Evolutionary conservation across 768 basidiomycete genomes (phyloP).

Genomic region (Kwoniella bestiolae): DNA sequence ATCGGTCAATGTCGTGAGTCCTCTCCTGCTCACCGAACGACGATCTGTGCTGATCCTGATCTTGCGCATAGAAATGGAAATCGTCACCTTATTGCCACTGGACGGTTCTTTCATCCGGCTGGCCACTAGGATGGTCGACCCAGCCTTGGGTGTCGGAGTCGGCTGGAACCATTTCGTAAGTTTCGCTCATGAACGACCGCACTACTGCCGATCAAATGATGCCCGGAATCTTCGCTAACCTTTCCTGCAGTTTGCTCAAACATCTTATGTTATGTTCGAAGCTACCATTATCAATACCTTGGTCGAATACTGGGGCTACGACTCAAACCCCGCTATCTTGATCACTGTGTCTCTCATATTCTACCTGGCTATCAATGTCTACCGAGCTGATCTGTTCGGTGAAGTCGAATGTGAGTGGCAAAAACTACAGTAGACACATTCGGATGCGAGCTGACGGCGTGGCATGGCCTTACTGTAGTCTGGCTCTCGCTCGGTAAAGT

Average conservation of each 20-base stretch:
- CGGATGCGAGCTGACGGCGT: no score
- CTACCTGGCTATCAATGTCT: conserved; percentile 29
- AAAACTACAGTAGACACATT: neutral
- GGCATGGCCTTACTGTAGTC: no score
- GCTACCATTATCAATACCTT: conserved; percentile 33
- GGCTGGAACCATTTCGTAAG: conserved; percentile 28
- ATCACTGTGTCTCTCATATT: conserved; percentile 23
- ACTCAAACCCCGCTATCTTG: conserved; percentile 23
- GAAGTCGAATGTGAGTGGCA: conserved; percentile 29
- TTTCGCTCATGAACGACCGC: no score
- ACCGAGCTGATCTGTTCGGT: conserved; percentile 27
- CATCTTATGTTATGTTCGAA: conserved; percentile 29
- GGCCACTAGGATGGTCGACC: conserved; percentile 33
- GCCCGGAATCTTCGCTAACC: no score
- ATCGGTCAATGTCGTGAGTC: conserved; percentile 29
- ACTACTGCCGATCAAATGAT: no score
- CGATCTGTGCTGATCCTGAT: neutral
- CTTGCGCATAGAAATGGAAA: conserved; percentile 15
- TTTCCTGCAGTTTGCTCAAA: conserved; percentile 29
- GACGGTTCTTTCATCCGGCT: conserved; percentile 34
- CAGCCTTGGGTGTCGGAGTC: conserved; percentile 22
- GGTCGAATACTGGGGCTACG: conserved; percentile 32
- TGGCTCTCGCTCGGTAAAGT: conserved; percentile 55
- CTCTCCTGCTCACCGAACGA: no score
- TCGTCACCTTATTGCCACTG: conserved; percentile 29